phyloP scores from a whole-genome alignment of 169 alveolate species.

The Eimeria falciformis region DNA sequence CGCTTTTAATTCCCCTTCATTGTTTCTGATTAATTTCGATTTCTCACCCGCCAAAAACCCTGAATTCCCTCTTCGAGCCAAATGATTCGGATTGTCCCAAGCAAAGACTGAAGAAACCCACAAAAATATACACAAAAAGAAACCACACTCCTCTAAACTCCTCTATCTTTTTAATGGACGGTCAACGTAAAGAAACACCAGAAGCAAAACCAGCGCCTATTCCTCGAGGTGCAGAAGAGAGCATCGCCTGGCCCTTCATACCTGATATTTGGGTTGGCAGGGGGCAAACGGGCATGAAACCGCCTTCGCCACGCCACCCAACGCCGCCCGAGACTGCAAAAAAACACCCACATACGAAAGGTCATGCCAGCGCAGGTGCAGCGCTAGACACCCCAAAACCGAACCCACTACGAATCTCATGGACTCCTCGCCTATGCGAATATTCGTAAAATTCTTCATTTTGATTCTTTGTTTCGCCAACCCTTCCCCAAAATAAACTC shows the following conservation, averaged over 20 bases:
- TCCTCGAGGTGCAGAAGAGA: not conserved
- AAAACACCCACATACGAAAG: too few relatives aligned
- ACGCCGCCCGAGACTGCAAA: not conserved
- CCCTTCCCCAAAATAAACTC: too few relatives aligned
- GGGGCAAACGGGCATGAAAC: not conserved
- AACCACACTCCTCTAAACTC: not conserved
- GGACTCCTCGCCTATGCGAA: too few relatives aligned
- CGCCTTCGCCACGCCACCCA: not conserved
- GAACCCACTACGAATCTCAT: too few relatives aligned
- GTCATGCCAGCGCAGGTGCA: too few relatives aligned
- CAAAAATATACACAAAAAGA: not conserved
- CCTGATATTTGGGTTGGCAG: conserved; percentile 25
- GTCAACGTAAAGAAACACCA: not conserved
- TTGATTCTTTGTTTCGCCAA: too few relatives aligned
- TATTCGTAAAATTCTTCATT: too few relatives aligned
- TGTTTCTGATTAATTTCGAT: too few relatives aligned
- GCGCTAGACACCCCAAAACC: too few relatives aligned
- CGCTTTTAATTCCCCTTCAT: not conserved
- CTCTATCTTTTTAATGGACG: not conserved
- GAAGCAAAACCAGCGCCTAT: not conserved
- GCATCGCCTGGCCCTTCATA: too few relatives aligned
- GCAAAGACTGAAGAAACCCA: conserved; percentile 53
- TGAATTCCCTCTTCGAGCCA: conserved; percentile 63
- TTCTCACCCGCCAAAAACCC: conserved; percentile 74
- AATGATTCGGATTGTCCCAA: conserved; percentile 49